Evolutionary conservation across 257 asterid genomes (phyloP), one percentile per base, ranked within the genome.

Genomic region (Ballota nigra): DNA sequence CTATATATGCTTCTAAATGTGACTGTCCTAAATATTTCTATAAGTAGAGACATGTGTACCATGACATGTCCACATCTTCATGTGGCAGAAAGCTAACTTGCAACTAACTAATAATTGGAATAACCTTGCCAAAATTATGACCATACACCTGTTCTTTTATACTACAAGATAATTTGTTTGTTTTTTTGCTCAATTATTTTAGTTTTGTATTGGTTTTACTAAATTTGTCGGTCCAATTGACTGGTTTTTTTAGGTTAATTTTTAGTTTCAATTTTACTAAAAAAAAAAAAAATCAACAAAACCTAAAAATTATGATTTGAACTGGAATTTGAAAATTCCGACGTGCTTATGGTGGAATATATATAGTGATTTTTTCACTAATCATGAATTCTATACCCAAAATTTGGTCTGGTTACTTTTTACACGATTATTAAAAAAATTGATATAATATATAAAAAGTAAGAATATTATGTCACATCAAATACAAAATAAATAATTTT

Each of bases 121-220:
- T n/a, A n/a, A n/a, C n/a, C n/a, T n/a, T n/a, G n/a, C n/a, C n/a
- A 56, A 68, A 62, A 13, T 29, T 10, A 40, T 29, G 47, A 68
- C 72, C 71, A 71, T 55, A 77, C 77, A 71, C 81, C 53, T 77
- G 78, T 71, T 36, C 59, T 26, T 49, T 53, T 16, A 16, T 40
- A 61, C 66, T 16, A 60, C 0, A 31, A 24, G 1, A 31, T 31
- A 31, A 31, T 31, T 2, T 31, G 12, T 5, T 57, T 58, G 1
- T 3, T 57, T 57, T 12, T 10, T 56, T 22, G 26, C 16, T 56
- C 16, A 56, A 23, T 56, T 56, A 20, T 22, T 11, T 5, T 23
- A 20, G 28, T 5, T 56, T 8, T 24, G 34, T 9, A 19, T 52
- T 52, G 51, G 19, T 19, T 52, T 52, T 36, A 8, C 43, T 36